Conservation (phyloP, 768 basidiomycete genomes). For the Lactifluus piperatus region DNA sequence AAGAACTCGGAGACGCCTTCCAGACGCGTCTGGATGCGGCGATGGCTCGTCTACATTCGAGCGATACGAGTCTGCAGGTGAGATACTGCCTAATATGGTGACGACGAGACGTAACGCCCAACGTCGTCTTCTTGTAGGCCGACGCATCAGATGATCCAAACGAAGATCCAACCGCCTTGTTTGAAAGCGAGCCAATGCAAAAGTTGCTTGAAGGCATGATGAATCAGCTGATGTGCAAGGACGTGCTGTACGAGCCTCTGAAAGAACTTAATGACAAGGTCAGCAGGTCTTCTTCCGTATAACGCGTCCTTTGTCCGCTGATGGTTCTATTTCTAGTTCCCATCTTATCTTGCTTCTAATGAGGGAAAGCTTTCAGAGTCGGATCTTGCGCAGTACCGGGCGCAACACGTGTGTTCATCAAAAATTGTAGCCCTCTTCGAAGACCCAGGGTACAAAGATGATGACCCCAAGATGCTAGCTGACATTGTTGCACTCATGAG, state of each 20-base stretch:
- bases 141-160: slow-evolving; percentile 28
- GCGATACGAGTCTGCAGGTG: slow-evolving; percentile 49
- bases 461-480: slow-evolving; percentile 36
- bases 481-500: slow-evolving; percentile 63
- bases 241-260: slow-evolving; percentile 78
- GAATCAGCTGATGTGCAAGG: slow-evolving; percentile 72
- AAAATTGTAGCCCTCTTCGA: slow-evolving; percentile 63
- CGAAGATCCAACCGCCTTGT: slow-evolving; percentile 41
- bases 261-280: slow-evolving; percentile 73
- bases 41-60: slow-evolving; percentile 65
- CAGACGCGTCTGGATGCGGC: slow-evolving; percentile 63
- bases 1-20: slow-evolving; percentile 37
- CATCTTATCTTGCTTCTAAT: slow-evolving; percentile 57
- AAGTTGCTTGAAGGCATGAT: slow-evolving; percentile 74
- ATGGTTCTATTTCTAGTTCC: slow-evolving; percentile 45
- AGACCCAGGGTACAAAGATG: slow-evolving; percentile 46
- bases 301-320: neutral
- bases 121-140: slow-evolving; percentile 14
- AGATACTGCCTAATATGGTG: neutral
- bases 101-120: neutral
- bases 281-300: slow-evolving; percentile 20
- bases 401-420: slow-evolving; percentile 48
- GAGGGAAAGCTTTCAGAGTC: slow-evolving; percentile 41
- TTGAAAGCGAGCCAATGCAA: slow-evolving; percentile 48
- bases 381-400: slow-evolving; percentile 55